Evolutionary conservation across 306 rosid genomes (phyloP), one percentile per base, ranked within the genome.

Genomic region (Amphicarpaea edgeworthii): DNA sequence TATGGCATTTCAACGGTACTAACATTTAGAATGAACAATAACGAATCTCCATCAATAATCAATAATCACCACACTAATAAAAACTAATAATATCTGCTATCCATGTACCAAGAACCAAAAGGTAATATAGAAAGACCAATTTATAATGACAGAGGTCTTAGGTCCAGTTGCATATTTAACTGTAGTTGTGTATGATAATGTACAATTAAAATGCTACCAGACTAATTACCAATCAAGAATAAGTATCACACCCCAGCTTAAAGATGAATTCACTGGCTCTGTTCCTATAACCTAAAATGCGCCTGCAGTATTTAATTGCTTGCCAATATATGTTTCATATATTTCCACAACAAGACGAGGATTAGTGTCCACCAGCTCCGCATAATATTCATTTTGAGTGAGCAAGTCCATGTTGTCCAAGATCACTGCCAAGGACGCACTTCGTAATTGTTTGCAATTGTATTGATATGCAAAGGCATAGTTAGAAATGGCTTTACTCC

Each of bases 321-420:
- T 90, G 34, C 80, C 70, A 65, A 90, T 86, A 76, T 92, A 92
- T 15, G 89, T 84, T 87, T 94, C 98, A 23, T 82, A 94, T 50
- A 94, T 85, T 66, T 94, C 91, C 38, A 90, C 96, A 15, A 92
- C 79, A 3, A 94, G 88, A n/a, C 82, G 89, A 1, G 97, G 95
- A 84, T 90, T 87, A 71, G 51, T 87, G 71, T 86, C 89, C 77
- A 85, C 89, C 20, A 94, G 89, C 64, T 87, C 93, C 34, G 14
- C n/a, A 78, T 90, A 94, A 77, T 85, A 89, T 71, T 86, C 90
- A 50, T 84, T 80, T 45, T 77, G 72, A n/a, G 85, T 82, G 70
- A 95, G 83, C 77, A 55, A 81, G 70, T 81, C 83, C 87, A 95
- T 90, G 87, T 95, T 85, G 14, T 90, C 96, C 2, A 73, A 83